phyloP scores from a whole-genome alignment of 2,329 filamentous ascomycete species.

The Aspergillus terreus region DNA sequence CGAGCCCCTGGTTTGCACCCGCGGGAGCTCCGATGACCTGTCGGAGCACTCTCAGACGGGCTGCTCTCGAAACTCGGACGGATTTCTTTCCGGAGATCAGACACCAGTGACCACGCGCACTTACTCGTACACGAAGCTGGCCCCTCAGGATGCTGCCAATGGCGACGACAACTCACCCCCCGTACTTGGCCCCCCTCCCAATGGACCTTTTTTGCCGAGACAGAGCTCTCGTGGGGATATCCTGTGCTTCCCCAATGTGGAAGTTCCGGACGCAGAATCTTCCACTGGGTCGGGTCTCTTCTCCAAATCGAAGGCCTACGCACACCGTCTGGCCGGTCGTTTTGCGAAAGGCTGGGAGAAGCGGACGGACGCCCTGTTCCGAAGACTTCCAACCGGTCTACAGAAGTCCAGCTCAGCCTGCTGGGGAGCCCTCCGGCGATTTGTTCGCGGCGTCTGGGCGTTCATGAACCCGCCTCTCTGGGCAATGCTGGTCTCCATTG shows the following conservation, averaged over 20 bases:
- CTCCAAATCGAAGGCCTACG: conserved; percentile 24
- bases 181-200: conserved; percentile 29
- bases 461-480: conserved; percentile 99
- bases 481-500: conserved; percentile 90
- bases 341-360: conserved; percentile 18
- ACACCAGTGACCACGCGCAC: conserved; percentile 35
- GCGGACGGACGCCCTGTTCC: conserved; percentile 37
- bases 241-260: conserved; percentile 52
- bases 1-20: conserved; percentile 33
- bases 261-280: conserved; percentile 24
- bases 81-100: conserved; percentile 37
- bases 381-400: conserved; percentile 49
- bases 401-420: conserved; percentile 49
- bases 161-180: conserved; percentile 18
- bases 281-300: conserved; percentile 25
- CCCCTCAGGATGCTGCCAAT: conserved; percentile 18
- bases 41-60: conserved; percentile 3
- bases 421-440: conserved; percentile 44
- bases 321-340: conserved; percentile 17
- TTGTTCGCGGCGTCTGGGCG: conserved; percentile 70
- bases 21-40: conserved; percentile 27
- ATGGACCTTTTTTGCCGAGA: conserved; percentile 33
- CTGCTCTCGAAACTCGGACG: conserved; percentile 13
- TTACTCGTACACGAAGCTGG: conserved; percentile 34
- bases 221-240: conserved; percentile 52